A percentile compares a stretch with the other conserved stretches of the same genome.
phyloP scores from a whole-genome alignment of 306 rosid genomes.

The Calophaca sinica region DNA sequence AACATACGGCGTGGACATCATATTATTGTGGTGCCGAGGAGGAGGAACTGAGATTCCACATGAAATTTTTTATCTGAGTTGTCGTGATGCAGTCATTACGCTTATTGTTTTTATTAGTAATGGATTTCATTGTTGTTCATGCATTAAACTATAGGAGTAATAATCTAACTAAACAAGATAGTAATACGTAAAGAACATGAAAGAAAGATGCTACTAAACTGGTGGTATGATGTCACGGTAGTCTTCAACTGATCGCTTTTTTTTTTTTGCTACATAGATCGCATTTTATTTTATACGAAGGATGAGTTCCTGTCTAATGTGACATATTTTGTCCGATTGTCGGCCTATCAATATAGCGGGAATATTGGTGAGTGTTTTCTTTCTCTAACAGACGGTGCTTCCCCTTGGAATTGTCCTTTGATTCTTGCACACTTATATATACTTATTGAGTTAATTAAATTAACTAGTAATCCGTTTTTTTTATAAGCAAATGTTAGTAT shows the following conservation, averaged over 20 bases:
- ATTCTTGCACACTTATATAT: slow-evolving; percentile 5
- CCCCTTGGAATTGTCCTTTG: slow-evolving; percentile 9
- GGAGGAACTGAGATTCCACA: slow-evolving; percentile 66
- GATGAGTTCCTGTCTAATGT: slow-evolving; percentile 59
- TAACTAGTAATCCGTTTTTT: too few relatives aligned
- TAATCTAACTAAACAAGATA: slow-evolving; percentile 3
- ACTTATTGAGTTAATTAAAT: too few relatives aligned
- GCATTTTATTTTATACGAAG: slow-evolving; percentile 26
- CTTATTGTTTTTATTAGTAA: not conserved
- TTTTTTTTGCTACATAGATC: not conserved
- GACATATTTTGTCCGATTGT: slow-evolving; percentile 90
- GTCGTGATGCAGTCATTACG: slow-evolving; percentile 52
- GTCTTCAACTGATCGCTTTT: not conserved
- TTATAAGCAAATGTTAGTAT: too few relatives aligned
- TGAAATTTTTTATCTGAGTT: slow-evolving; percentile 45
- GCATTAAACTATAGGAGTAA: not conserved
- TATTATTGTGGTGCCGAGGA: slow-evolving; percentile 50
- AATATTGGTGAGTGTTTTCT: slow-evolving; percentile 75
- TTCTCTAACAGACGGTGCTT: slow-evolving; percentile 37
- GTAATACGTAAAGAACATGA: slow-evolving; percentile 38
- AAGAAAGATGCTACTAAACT: slow-evolving; percentile 37
- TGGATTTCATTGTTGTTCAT: not conserved
- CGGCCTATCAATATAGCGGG: slow-evolving; percentile 94
- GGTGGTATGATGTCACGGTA: slow-evolving; percentile 46
- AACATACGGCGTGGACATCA: slow-evolving; percentile 64